These are phyloP conservation scores for Botrytis paeoniae DNA, from an alignment of 2,329 filamentous ascomycete genomes.

Conservation along the genomic window DNA sequence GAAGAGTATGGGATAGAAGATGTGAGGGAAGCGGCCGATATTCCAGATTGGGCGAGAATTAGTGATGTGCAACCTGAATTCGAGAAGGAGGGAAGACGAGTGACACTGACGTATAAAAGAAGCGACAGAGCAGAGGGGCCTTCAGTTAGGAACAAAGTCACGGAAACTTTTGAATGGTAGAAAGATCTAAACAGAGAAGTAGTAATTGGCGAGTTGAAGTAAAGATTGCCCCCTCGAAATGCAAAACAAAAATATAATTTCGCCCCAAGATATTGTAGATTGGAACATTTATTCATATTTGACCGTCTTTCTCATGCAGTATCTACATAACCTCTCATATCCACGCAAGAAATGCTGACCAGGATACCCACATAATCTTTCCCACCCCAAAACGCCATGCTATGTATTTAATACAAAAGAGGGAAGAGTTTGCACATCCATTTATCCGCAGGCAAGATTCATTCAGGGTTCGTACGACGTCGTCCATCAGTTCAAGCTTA, in stretches of 20 bases:
- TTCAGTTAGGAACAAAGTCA: not conserved
- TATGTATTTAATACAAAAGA: conserved; percentile 22
- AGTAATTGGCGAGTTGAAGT: not conserved
- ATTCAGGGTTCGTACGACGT: not conserved
- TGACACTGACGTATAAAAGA: conserved; percentile 8
- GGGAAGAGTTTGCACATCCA: conserved; percentile 19
- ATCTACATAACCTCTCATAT: conserved; percentile 13
- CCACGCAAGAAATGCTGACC: conserved; percentile 17
- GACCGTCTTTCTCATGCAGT: not conserved
- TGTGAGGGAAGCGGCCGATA: conserved; percentile 21
- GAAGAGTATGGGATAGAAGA: conserved; percentile 16
- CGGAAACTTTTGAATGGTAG: conserved; percentile 5
- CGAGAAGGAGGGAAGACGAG: not conserved
- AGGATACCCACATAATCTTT: conserved; percentile 16
- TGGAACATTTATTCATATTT: conserved; percentile 9
- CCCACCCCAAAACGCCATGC: conserved; percentile 20
- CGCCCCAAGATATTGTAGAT: not conserved
- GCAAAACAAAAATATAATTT: not conserved
- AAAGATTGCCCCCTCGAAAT: not conserved
- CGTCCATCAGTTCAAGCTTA: conserved; percentile 3
- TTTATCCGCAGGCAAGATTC: conserved; percentile 1
- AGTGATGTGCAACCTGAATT: not conserved
- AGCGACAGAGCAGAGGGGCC: not conserved
- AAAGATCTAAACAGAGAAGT: not conserved
- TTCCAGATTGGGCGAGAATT: conserved; percentile 24